Base-by-base conservation (phyloP, 2,329 filamentous ascomycete genomes). In the Neonectria magnoliae region DNA sequence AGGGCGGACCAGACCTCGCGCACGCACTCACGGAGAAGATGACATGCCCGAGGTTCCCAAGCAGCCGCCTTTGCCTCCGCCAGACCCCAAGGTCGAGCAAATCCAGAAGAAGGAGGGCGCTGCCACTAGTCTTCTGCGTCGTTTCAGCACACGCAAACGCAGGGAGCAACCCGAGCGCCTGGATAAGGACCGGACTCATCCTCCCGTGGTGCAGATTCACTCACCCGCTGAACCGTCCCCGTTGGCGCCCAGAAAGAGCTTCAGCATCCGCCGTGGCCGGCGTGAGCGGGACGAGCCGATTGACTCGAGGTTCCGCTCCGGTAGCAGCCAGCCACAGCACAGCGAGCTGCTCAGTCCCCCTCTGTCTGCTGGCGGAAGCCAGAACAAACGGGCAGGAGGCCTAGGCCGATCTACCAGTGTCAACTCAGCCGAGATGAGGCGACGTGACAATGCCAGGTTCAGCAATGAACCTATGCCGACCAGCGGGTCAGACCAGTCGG, bases 21-120 rank as follows among this genome's bases (percentile, higher is more conserved):
- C 96, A 38, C 88, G 96, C 69, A 98, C 96, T 0, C 95, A 98
- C 75, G 96, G 95, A 16, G 96, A 98, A 78, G 95, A 98, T 67
- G 96, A 99, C 62, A 87, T 93, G 11, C 86, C 90, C 0, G 93
- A 97, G 53, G 85, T 62, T 42, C 69, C 69, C 27, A 80, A 76
- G 54, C 75, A 72, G 29, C 55, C 67, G 1, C 70, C 71, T 25
- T 61, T 67, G 6, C 72, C 77, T 16, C 84, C 70, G 73, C 87
- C 71, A 74, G 85, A 90, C 27, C 84, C 88, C 22, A 87, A 88
- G 33, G 77, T 82, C 20, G 90, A 89, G 76, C 86, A 85, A 10
- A 84, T 88, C 5, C 82, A 83, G 54, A 94, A 93, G 81, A 97
- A 96, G 78, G 95, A 98, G 78, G 96, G 93, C 73, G 89, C 93